Evolutionary conservation across 805 yeast species (phyloP), one percentile per base, ranked within the genome.

Genomic region (Wickerhamomyces strasburgensis): DNA sequence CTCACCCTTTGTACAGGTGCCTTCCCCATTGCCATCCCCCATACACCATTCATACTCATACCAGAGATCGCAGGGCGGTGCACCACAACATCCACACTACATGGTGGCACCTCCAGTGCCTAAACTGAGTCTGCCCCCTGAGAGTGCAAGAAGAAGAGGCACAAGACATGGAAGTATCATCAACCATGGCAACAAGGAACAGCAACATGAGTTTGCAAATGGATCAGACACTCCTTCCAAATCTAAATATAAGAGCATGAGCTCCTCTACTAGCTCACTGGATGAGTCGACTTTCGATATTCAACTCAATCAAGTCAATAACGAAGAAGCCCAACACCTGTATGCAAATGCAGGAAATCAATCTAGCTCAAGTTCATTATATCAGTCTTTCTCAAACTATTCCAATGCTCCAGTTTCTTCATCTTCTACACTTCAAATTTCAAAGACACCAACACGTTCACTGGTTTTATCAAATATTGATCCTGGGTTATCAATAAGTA

Each of bases 1-100:
- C 4, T 78, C 85, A 3, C 86, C 86, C 0, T 79, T 70, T 49
- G 60, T 74, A 8, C 54, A 61, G 15, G 58, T 64, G 1, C 73
- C 69, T 37, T 58, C 68, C 28, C 67, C 68, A 4, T 42, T 56
- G 23, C 42, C 47, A 18, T 50, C 54, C 4, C 52, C 56, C 19
- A 37, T 39, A 18, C 51, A 45, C 25, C 46, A 35, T 32, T 33
- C 26, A 14, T 48, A 44, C 34, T 42, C 39, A 8, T 46, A 38
- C 30, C 35, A 15, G n/a, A 32, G 43, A 27, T 25, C 33, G 24
- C 33, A 32, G 6, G 35, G 19, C 3, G 16, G 32, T 9, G 23
- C 27, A 14, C 28, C 21, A 23, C 10, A 5, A 26, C 31, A 7
- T 17, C 43, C 42, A 15, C 15, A 33, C 5, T 38, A 38, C 31